Conservation (phyloP, 2,329 filamentous ascomycete genomes). For the Verticillium tricorpus region DNA sequence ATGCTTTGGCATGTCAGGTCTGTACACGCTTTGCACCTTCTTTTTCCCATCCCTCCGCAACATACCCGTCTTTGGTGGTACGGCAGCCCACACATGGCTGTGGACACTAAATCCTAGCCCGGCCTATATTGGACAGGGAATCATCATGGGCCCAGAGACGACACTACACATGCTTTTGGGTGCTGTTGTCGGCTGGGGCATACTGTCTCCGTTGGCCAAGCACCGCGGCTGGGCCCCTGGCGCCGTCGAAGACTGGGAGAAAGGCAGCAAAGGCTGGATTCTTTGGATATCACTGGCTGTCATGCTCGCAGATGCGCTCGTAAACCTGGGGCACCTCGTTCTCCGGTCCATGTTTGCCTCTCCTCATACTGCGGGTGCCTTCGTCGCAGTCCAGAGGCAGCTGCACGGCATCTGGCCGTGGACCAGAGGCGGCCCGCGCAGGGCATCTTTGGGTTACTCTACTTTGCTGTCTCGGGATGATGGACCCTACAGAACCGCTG, state of each 20-base stretch:
- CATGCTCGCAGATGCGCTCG: constrained; percentile 89
- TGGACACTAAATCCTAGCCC: constrained; percentile 96
- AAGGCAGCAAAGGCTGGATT: constrained; percentile 96
- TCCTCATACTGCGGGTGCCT: neutral
- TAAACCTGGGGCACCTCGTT: constrained; percentile 79
- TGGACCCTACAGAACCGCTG: neutral
- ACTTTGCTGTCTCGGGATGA: neutral
- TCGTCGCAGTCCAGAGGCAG: neutral
- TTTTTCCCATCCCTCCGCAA: constrained; percentile 83
- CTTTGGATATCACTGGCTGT: constrained; percentile 95
- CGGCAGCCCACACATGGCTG: constrained; percentile 75
- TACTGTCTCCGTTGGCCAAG: constrained; percentile 87
- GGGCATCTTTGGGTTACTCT: neutral
- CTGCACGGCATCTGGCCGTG: neutral
- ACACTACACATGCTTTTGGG: constrained; percentile 94
- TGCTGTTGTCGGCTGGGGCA: constrained; percentile 82
- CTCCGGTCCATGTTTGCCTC: constrained; percentile 48
- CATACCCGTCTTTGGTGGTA: constrained; percentile 77
- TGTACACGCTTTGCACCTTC: constrained; percentile 78
- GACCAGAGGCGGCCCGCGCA: neutral
- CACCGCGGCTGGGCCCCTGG: constrained; percentile 84
- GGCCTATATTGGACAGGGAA: constrained; percentile 95
- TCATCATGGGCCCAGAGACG: constrained; percentile 96
- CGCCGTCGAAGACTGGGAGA: constrained; percentile 81
- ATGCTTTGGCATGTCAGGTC: constrained; percentile 55